Evolutionary conservation across 2,329 filamentous ascomycete species (phyloP), one percentile per base, ranked within the genome.

Genomic region (Pyrenophora teres): DNA sequence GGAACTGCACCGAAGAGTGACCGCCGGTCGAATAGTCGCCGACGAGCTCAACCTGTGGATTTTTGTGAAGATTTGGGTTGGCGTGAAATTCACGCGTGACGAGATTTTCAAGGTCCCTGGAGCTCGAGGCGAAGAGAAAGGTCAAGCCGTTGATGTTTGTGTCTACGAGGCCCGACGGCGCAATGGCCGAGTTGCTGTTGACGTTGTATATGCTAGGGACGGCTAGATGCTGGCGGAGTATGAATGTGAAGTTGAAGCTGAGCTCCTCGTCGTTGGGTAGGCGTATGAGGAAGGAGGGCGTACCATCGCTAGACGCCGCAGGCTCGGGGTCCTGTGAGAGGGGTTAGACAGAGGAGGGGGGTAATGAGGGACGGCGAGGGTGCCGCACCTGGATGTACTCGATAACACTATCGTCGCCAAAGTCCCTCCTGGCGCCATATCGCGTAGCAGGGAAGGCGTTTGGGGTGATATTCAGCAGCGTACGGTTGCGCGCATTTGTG

Each of bases 51-150:
- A 99, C 94, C 70, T 97, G 97, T 47, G 92, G 83, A 70, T 97
- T 97, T 72, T 96, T 97, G 78, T 99, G 94, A 49, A 99, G 80
- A 69, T 99, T 99, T 0, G 94, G 94, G 69, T 99, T 92, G 60
- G 93, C 92, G 64, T 97, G 92, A 67, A 99, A 97, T 74, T 99
- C 94, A 64, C 92, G 83, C 13, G 93, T 97, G 40, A 97, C 87
- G 40, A 99, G 79, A 62, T 94, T 97, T 69, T 97, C 94, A 46
- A 99, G 84, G 67, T 99, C 94, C 75, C 85, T 89, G 27, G 85
- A 78, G 45, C 87, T 96, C 0, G 92, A 90, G 36, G 90, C 93
- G 73, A 93, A 93, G 56, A 95, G 88, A 72, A 92, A 97, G 7
- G 94, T 99, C 56, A 99, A 81, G 44, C 93, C 92, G 54, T 88